phyloP scores from a whole-genome alignment of 192 early-diverging fungal species.

The Coemansia umbellata region DNA sequence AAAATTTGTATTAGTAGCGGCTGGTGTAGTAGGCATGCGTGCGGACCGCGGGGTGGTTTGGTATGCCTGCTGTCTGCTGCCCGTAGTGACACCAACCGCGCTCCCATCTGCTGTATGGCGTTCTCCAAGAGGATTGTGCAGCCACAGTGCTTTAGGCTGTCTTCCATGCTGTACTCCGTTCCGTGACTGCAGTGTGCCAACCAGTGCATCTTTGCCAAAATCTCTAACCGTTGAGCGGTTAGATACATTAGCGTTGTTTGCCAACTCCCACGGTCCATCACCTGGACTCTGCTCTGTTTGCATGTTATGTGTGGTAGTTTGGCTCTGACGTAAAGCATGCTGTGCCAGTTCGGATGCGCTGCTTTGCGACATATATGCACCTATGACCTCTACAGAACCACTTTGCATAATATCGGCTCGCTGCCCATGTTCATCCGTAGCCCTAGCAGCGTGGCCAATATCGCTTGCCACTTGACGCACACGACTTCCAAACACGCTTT shows the following conservation, averaged over 20 bases:
- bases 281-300: not conserved
- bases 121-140: slow-evolving; percentile 28
- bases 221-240: not conserved
- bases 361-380: not conserved
- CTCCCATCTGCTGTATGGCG: not conserved
- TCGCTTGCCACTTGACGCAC: slow-evolving; percentile 9
- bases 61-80: not conserved
- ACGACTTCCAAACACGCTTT: slow-evolving; percentile 30
- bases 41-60: not conserved
- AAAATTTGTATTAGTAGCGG: not conserved
- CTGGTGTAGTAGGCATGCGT: not conserved
- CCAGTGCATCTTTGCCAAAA: not conserved
- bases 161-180: not conserved
- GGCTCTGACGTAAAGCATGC: not conserved
- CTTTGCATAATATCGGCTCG: slow-evolving; percentile 5
- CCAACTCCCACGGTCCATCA: not conserved
- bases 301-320: not conserved
- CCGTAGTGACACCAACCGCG: not conserved
- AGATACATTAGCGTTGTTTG: not conserved
- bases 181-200: not conserved
- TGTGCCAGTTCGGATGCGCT: not conserved
- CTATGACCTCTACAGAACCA: slow-evolving; percentile 11
- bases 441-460: not conserved
- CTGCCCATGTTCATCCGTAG: not conserved
- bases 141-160: slow-evolving; percentile 10